These are phyloP conservation scores for Amphicarpaea edgeworthii DNA, from an alignment of 306 rosid genomes.

Conservation along the genomic window DNA sequence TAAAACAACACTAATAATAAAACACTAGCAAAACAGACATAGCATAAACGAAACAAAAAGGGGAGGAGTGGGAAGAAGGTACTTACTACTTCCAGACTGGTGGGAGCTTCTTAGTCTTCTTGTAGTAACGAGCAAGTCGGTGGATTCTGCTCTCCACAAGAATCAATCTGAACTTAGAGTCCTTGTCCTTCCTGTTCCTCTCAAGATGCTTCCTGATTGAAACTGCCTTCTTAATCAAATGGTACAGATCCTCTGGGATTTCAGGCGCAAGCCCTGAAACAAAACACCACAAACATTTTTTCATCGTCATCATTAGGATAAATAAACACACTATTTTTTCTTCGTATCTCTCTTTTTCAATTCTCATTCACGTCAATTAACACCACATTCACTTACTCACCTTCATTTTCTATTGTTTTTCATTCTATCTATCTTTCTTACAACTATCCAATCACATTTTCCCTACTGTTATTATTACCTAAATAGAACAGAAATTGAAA, in stretches of 20 bases:
- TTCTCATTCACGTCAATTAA: too few species aligned
- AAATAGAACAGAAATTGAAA: background rate
- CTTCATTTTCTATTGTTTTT: too few species aligned
- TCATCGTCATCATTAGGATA: too few species aligned
- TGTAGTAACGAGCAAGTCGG: slow-evolving; percentile 85
- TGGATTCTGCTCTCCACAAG: slow-evolving; percentile 94
- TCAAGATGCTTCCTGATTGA: slow-evolving; percentile 87
- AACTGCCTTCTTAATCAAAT: slow-evolving; percentile 89
- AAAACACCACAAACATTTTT: background rate
- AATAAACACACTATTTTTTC: too few species aligned
- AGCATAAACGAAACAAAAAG: background rate
- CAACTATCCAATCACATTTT: background rate
- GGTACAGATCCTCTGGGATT: slow-evolving; percentile 94
- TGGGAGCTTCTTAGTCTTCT: slow-evolving; percentile 94
- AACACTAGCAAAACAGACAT: background rate
- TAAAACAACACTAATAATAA: background rate
- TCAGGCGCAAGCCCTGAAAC: slow-evolving; percentile 86
- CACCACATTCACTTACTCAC: too few species aligned
- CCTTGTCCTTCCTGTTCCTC: slow-evolving; percentile 89
- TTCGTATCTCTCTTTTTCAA: too few species aligned
- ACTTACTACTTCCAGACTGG: slow-evolving; percentile 94
- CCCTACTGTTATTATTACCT: background rate
- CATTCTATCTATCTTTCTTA: too few species aligned
- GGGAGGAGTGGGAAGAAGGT: background rate
- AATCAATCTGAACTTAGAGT: slow-evolving; percentile 87